phyloP scores from a whole-genome alignment of 1,284 basidiomycete genomes.

The Rhodotorula glutinis region DNA sequence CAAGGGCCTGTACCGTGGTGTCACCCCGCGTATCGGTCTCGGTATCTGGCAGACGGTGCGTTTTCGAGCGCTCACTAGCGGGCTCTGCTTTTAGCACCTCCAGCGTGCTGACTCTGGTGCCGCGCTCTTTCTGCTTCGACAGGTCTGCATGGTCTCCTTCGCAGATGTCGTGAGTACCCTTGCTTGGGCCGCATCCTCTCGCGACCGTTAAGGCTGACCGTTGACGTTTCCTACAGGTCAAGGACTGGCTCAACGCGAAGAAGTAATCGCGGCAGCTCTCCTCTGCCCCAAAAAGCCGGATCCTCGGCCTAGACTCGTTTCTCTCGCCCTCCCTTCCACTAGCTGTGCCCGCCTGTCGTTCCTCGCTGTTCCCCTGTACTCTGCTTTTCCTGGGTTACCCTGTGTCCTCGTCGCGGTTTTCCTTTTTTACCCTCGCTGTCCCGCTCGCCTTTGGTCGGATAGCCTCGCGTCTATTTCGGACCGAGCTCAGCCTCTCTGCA shows the following conservation, averaged over 20 bases:
- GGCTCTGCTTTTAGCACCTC: no score
- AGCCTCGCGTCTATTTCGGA: not conserved
- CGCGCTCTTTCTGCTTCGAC: not conserved
- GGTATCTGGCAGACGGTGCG: conserved; percentile 85
- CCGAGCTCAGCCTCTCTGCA: not conserved
- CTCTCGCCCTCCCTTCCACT: no score
- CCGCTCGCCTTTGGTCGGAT: not conserved
- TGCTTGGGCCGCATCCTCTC: fast-evolving
- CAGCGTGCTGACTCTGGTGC: not conserved
- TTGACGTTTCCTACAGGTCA: conserved; percentile 46
- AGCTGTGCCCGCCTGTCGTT: no score
- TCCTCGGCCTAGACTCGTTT: not conserved
- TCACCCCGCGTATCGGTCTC: conserved; percentile 91
- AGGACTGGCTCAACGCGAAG: conserved; percentile 28
- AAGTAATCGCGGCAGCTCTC: not conserved
- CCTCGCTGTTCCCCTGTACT: no score
- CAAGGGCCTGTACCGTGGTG: conserved; percentile 95
- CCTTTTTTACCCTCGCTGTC: not conserved
- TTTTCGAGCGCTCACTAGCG: no score
- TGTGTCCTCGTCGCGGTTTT: not conserved
- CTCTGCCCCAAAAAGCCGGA: not conserved
- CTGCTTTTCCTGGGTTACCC: no score
- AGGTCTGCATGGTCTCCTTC: conserved; percentile 93
- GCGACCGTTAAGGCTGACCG: no score
- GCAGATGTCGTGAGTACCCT: conserved; percentile 68